Conservation (phyloP, 108 stramenopile species). For the Stephanodiscus triporus region DNA sequence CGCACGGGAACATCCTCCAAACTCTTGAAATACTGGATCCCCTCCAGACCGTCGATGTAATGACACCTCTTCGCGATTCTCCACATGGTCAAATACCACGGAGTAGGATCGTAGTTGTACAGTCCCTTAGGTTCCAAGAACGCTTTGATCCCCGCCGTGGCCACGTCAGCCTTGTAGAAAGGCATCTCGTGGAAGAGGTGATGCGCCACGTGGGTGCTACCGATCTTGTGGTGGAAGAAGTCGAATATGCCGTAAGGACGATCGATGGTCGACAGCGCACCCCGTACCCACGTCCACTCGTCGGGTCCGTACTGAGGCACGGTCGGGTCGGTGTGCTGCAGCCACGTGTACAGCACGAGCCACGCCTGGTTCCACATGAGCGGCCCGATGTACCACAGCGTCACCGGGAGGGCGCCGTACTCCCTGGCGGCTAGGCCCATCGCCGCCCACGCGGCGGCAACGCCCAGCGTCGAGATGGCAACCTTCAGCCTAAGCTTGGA, state of each 20-base stretch:
- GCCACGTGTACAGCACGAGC: constrained; percentile 99
- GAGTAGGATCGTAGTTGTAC: constrained; percentile 95
- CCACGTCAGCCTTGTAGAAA: constrained; percentile 96
- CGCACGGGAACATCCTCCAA: constrained; percentile 80
- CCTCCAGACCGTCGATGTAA: constrained; percentile 83
- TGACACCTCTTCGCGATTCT: constrained; percentile 87
- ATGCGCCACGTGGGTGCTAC: constrained; percentile 97
- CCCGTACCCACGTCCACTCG: constrained; percentile 98
- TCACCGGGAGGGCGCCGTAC: constrained; percentile 82
- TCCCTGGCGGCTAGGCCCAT: constrained; percentile 43
- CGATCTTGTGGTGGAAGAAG: constrained; percentile 97
- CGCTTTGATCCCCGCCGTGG: constrained; percentile 89
- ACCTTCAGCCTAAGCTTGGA: constrained; percentile 82
- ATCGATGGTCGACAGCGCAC: constrained; percentile 97
- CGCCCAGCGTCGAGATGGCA: constrained; percentile 72
- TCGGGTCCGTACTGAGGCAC: constrained; percentile 96
- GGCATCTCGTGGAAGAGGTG: constrained; percentile 99
- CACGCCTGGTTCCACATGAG: constrained; percentile 94
- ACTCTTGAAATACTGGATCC: constrained; percentile 91
- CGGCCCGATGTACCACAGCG: constrained; percentile 91
- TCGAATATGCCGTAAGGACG: constrained; percentile 96
- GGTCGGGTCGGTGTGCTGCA: constrained; percentile 98
- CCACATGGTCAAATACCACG: constrained; percentile 89
- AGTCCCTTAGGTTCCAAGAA: constrained; percentile 85
- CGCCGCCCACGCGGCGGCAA: constrained; percentile 62